Evolutionary conservation across 2,329 filamentous ascomycete genomes (phyloP).

Genomic region (Cercospora zeae-maydis): DNA sequence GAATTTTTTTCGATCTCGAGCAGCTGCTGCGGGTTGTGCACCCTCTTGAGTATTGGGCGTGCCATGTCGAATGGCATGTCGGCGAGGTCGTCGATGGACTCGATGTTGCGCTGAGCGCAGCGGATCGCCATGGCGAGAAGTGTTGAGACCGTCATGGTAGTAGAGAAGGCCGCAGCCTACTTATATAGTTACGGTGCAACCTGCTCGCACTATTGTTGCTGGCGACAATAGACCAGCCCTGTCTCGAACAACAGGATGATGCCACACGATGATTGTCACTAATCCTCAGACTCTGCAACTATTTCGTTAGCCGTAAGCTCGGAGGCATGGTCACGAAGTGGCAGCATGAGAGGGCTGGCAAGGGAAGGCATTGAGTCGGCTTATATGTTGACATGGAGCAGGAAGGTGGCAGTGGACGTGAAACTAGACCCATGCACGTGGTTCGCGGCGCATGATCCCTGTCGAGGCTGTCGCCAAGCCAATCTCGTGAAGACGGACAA

Average conservation of each 20-base stretch:
- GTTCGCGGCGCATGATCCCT: neutral
- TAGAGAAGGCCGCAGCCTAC: neutral
- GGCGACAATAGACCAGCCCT: neutral
- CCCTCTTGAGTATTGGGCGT: constrained; percentile 63
- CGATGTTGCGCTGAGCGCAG: constrained; percentile 42
- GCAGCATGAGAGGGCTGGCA: neutral
- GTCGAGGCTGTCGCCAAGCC: neutral
- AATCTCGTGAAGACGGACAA: constrained; percentile 1
- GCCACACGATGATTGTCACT: neutral
- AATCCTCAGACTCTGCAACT: neutral
- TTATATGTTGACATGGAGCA: neutral
- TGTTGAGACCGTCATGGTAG: constrained; percentile 33
- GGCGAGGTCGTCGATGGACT: constrained; percentile 63
- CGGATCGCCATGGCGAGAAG: constrained; percentile 42
- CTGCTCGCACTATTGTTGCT: constrained; percentile 8
- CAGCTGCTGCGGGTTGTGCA: constrained; percentile 72
- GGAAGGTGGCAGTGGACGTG: neutral
- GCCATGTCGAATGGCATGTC: constrained; percentile 65
- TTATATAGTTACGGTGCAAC: neutral
- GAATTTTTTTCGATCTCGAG: constrained; percentile 67
- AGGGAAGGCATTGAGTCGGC: neutral
- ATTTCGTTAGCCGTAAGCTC: neutral
- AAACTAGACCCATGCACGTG: neutral
- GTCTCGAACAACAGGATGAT: neutral
- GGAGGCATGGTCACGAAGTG: neutral